phyloP scores from a whole-genome alignment of 2,329 filamentous ascomycete genomes.

The Calcarisporium arbuscula region DNA sequence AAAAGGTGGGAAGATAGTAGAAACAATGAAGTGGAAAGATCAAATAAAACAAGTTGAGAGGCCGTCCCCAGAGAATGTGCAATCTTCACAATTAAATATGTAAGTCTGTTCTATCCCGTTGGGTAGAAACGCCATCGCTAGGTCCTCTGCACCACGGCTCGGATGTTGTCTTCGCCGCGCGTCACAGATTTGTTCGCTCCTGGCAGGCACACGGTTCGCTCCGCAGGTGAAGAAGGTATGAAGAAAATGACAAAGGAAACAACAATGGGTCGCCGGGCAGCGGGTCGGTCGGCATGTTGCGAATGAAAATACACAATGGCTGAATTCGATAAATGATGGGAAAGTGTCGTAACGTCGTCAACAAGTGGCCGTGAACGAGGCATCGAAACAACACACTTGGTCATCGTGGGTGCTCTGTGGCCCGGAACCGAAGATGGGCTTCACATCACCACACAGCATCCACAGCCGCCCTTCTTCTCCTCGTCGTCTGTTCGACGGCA shows the following conservation, averaged over 20 bases:
- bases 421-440: neutral
- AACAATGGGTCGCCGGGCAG: conserved; percentile 7
- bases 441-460: conserved; percentile 48
- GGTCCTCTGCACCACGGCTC: too few species aligned
- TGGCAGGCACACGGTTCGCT: too few species aligned
- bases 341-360: conserved; percentile 9
- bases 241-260: conserved; percentile 5
- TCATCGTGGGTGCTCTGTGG: neutral
- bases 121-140: too few species aligned
- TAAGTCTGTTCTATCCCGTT: too few species aligned
- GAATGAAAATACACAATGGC: conserved; percentile 6
- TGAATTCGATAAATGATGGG: conserved; percentile 3
- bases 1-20: too few species aligned
- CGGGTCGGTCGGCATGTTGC: conserved; percentile 7
- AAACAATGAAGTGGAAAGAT: too few species aligned
- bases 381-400: too few species aligned
- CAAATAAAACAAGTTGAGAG: too few species aligned
- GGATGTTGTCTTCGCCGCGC: neutral
- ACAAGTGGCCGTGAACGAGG: conserved; percentile 1
- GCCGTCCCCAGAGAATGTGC: too few species aligned
- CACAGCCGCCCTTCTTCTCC: conserved; percentile 38
- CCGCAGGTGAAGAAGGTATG: neutral
- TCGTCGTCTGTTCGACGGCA: conserved; percentile 21
- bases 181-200: too few species aligned
- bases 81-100: too few species aligned